These are phyloP conservation scores for Cercospora citrullina DNA, from an alignment of 2,329 filamentous ascomycete genomes.

Conservation along the genomic window DNA sequence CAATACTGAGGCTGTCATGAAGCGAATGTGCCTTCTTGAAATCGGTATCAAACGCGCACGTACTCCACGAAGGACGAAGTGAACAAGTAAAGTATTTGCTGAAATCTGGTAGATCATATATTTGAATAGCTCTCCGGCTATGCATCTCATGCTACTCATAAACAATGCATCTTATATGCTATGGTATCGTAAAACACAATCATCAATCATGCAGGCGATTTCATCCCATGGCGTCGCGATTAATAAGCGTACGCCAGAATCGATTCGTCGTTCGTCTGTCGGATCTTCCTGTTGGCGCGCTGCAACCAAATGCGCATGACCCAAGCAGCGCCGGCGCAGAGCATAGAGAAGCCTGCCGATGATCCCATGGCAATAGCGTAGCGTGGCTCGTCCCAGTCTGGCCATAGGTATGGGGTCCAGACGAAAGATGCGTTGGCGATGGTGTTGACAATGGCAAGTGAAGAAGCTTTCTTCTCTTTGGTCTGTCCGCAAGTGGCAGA, in stretches of 20 bases:
- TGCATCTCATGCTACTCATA: background rate
- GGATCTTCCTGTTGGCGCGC: conserved; percentile 45
- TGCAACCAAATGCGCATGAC: conserved; percentile 45
- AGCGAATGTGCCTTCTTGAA: too few species aligned
- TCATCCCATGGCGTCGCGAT: background rate
- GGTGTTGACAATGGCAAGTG: conserved; percentile 53
- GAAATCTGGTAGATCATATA: background rate
- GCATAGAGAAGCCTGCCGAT: conserved; percentile 47
- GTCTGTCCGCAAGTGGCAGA: conserved; percentile 49
- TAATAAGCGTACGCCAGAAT: conserved; percentile 35
- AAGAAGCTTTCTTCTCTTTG: conserved; percentile 53
- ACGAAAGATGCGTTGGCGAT: conserved; percentile 52
- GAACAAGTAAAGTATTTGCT: background rate
- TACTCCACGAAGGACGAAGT: background rate
- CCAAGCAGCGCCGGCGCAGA: conserved; percentile 49
- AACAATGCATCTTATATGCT: background rate
- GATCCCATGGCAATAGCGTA: conserved; percentile 50
- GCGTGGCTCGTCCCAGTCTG: conserved; percentile 47
- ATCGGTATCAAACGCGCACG: background rate
- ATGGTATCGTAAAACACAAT: conserved; percentile 6
- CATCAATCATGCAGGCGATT: conserved; percentile 2
- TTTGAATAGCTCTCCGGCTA: background rate
- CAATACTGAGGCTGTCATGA: too few species aligned
- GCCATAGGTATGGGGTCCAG: conserved; percentile 56
- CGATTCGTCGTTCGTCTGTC: conserved; percentile 35